Evolutionary conservation across 2,329 filamentous ascomycete genomes (phyloP), one percentile per base, ranked within the genome.

Genomic region (Colletotrichum camelliae): DNA sequence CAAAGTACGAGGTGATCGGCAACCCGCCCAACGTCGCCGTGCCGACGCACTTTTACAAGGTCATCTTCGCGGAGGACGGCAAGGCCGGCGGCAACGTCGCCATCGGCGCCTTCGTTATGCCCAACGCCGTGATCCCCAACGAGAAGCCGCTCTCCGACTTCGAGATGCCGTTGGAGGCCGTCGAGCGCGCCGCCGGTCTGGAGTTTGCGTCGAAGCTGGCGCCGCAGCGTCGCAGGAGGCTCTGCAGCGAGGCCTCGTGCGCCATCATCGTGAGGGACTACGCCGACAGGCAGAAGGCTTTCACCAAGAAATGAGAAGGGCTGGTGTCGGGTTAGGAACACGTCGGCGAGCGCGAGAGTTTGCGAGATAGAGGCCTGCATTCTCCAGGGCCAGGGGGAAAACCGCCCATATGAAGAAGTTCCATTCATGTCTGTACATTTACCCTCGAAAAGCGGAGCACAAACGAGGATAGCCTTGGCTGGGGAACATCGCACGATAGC

Each of bases 11-110:
- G 87, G 94, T 99, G 75, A 98, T 99, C 80, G 97, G 97, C 52
- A 94, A 90, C 83, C 97, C 97, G 78, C 96, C 97, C 9, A 97
- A 96, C 81, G 94, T 99, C 71, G 96, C 97, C 31, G 97, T 99
- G 69, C 97, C 97, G 4, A 99, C 97, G 27, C 97, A 99, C 85
- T 99, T 99, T 87, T 99, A 98, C 91, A 99, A 99, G 88, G 95
- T 99, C 82, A 97, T 99, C 80, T 98, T 97, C 81, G 97, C 95
- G 31, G 97, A 99, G 86, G 95, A 98, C 81, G 94, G 94, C 5
- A 87, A 85, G 2, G 85, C 82, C 12, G 89, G 89, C 31, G 94
- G 95, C 21, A 93, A 93, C 78, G 97, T 99, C 39, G 95, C 96
- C 37, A 87, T 99, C 43, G 97, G 95, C 61, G 97, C 97, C 9